Conservation (phyloP, 2,329 filamentous ascomycete species). For the Seiridium unicorne region DNA sequence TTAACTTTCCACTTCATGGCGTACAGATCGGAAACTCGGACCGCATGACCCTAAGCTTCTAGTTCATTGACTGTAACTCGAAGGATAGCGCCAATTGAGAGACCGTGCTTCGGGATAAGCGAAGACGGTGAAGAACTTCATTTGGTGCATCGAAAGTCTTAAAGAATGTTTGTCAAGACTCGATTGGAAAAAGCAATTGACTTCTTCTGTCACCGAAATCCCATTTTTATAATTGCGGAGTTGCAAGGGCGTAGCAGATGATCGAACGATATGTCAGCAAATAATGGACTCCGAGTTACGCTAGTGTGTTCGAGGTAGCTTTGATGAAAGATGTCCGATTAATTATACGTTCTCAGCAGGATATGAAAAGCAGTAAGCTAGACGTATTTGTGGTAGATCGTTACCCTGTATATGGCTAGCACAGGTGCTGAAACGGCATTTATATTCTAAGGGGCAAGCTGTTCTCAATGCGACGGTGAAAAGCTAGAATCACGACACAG, state of each 20-base stretch:
- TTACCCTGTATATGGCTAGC: no score
- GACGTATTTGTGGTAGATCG: no score
- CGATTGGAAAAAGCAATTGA: not conserved
- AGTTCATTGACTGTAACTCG: conserved; percentile 8
- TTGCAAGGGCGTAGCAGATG: not conserved
- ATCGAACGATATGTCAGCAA: not conserved
- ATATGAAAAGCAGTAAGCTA: no score
- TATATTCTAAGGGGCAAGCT: no score
- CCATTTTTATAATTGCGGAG: not conserved
- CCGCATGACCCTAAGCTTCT: conserved; percentile 10
- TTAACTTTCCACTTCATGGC: conserved; percentile 9
- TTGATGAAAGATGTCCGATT: not conserved
- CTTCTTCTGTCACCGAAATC: not conserved
- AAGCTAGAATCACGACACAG: no score
- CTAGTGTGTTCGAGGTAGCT: no score
- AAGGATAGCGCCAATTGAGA: conserved; percentile 7
- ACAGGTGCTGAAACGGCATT: no score
- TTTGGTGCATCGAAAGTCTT: not conserved
- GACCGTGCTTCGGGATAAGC: conserved; percentile 7
- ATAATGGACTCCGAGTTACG: no score
- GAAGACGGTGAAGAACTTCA: conserved; percentile 9
- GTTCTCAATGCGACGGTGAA: no score
- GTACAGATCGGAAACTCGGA: conserved; percentile 10
- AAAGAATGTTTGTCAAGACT: not conserved
- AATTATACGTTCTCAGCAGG: no score